Base-by-base conservation (phyloP, 1,284 basidiomycete species). In the Cryptococcus sp. region DNA sequence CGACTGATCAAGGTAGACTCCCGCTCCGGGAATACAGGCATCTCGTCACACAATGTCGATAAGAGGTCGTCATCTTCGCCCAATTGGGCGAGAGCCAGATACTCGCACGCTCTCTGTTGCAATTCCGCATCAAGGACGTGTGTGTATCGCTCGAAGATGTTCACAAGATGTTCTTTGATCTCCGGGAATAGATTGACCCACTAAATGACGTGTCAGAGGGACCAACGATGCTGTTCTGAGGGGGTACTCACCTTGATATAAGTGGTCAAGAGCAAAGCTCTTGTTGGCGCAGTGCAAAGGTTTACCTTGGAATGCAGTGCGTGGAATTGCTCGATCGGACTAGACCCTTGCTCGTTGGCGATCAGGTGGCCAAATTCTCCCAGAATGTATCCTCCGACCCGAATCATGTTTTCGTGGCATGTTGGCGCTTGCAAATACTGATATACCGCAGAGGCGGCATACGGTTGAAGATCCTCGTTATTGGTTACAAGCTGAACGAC, bases 401-500 rank as follows among this genome's bases (percentile, higher is more conserved):
- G 97, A 68, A 99, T 91, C 71, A 99, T 82, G 78, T 92, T 97
- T 80, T 99, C 96, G 72, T 99, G 95, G 27, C 91, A 88, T n/a
- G 89, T 86, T 17, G 93, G 87, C 22, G 87, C 85, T 72, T 88
- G 90, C 66, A 99, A 81, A 71, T 97, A 89, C 70, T 93, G 89
- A 69, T 93, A 92, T 38, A 95, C 87, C n/a, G 93, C 93, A 68
- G 88, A 88, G 3, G 93, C 92, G 3, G 96, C 95, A 79, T 99
- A 99, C 62, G 89, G 84, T 76, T 95, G 91, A 41, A 99, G 82
- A 78, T 98, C 93, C 76, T 98, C 95, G 49, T 95, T 99, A 76
- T 99, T 99, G 50, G 93, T 96, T 35, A 97, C 93, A 61, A 99
- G 96, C 76, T 99, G 96, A 20, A 99, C 89, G 43, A 99, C 93